Evolutionary conservation across 257 asterid genomes (phyloP).

Genomic region (Vinca minor): DNA sequence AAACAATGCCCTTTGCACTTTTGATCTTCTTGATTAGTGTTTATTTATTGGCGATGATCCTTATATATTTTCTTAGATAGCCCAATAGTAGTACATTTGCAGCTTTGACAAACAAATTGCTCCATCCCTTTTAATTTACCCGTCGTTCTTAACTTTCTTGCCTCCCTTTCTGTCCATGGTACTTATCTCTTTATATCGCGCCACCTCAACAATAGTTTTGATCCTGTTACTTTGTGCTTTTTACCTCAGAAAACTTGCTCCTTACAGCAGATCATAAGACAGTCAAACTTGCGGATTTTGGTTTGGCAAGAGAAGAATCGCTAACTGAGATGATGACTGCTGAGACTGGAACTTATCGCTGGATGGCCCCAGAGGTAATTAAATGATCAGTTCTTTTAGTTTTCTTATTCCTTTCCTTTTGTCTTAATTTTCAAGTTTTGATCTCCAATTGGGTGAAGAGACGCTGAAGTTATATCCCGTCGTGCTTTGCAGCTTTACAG

Average conservation of each 20-base stretch:
- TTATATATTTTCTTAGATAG: neutral
- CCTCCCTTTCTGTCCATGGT: constrained; percentile 1
- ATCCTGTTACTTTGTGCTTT: constrained; percentile 3
- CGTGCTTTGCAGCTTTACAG: constrained; percentile 70
- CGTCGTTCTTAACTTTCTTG: neutral
- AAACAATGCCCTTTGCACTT: neutral
- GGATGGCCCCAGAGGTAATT: constrained; percentile 93
- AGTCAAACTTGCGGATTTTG: constrained; percentile 87
- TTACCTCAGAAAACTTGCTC: constrained; percentile 71
- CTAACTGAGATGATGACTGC: constrained; percentile 99
- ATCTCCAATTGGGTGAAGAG: neutral
- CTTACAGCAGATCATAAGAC: constrained; percentile 75
- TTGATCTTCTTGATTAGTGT: neutral
- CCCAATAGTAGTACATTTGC: neutral
- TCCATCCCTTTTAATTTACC: neutral
- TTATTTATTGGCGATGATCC: neutral
- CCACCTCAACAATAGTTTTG: neutral
- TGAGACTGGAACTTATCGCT: constrained; percentile 98
- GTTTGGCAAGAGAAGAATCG: constrained; percentile 96
- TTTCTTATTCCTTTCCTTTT: neutral
- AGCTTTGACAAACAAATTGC: neutral
- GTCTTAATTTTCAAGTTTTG: neutral
- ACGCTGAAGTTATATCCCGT: neutral
- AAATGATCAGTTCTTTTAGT: neutral
- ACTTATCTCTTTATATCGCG: too few species aligned